These are phyloP conservation scores for Mycena chlorophos DNA, from an alignment of 768 basidiomycete species.

Conservation along the genomic window DNA sequence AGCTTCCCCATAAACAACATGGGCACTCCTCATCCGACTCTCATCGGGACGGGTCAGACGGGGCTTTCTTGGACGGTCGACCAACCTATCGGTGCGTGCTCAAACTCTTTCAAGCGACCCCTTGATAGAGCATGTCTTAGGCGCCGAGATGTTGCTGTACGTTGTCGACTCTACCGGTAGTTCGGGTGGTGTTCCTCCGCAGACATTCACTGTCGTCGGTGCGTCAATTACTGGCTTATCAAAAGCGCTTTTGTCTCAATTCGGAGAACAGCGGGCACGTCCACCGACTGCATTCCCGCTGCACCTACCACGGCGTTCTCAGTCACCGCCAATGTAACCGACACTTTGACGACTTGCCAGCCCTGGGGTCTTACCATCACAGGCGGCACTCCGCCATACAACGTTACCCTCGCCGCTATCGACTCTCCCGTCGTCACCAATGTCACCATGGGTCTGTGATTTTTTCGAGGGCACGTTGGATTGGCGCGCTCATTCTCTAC, in stretches of 20 bases:
- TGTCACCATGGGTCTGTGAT: conserved; percentile 32
- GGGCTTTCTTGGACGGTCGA: conserved; percentile 36
- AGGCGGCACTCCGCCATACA: conserved; percentile 44
- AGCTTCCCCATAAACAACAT: conserved; percentile 32
- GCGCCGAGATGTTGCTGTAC: conserved; percentile 35
- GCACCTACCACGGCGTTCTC: conserved; percentile 30
- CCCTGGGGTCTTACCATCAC: conserved; percentile 42
- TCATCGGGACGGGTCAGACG: conserved; percentile 30
- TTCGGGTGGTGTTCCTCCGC: conserved; percentile 35
- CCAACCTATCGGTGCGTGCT: conserved; percentile 34
- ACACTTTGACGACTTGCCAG: conserved; percentile 37
- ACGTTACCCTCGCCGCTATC: conserved; percentile 35
- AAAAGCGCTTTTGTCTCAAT: background rate
- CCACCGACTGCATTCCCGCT: conserved; percentile 33
- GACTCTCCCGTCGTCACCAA: conserved; percentile 38
- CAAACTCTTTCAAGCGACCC: background rate
- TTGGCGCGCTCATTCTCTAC: background rate
- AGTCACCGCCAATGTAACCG: conserved; percentile 37
- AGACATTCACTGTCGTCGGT: conserved; percentile 35
- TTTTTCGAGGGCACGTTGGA: background rate
- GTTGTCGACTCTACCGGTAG: conserved; percentile 39
- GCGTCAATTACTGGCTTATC: conserved; percentile 11
- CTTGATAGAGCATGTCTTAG: conserved; percentile 26
- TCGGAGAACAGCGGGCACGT: conserved; percentile 29
- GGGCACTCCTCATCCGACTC: conserved; percentile 25